These are phyloP conservation scores for Barnettozyma salicaria DNA, from an alignment of 805 yeast genomes.

Conservation along the genomic window DNA sequence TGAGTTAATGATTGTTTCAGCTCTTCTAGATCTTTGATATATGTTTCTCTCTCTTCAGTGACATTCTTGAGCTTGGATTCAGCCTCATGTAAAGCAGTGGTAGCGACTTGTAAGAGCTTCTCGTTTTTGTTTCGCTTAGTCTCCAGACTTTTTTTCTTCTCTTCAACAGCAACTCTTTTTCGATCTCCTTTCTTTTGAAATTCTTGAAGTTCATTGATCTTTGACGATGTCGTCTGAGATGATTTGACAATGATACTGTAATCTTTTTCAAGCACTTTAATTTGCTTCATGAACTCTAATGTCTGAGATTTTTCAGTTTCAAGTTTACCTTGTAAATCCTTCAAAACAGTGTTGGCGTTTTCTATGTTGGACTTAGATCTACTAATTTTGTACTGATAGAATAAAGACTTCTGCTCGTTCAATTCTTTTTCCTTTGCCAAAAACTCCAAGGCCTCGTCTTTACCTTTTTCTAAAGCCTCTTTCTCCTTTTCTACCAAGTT, in stretches of 20 bases:
- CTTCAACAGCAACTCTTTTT: slow-evolving; percentile 65
- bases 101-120: slow-evolving; percentile 46
- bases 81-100: slow-evolving; percentile 38
- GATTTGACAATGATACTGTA: slow-evolving; percentile 22
- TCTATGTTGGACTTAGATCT: slow-evolving; percentile 37
- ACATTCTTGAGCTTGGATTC: slow-evolving; percentile 42
- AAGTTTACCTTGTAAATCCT: slow-evolving; percentile 37
- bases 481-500: slow-evolving; percentile 77
- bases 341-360: slow-evolving; percentile 32
- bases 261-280: slow-evolving; percentile 28
- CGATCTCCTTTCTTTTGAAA: slow-evolving; percentile 43
- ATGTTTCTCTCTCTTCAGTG: slow-evolving; percentile 38
- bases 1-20: slow-evolving; percentile 39
- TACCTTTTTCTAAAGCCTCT: slow-evolving; percentile 51
- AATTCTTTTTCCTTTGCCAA: slow-evolving; percentile 59
- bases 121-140: slow-evolving; percentile 53
- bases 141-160: slow-evolving; percentile 61
- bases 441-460: slow-evolving; percentile 63
- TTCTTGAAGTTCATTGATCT: slow-evolving; percentile 30
- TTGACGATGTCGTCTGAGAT: slow-evolving; percentile 21
- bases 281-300: slow-evolving; percentile 34
- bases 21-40: slow-evolving; percentile 38
- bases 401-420: slow-evolving; percentile 44
- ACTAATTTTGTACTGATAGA: slow-evolving; percentile 46
- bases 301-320: slow-evolving; percentile 39